Percentiles rank a stretch among this genome's conserved stretches.
These are phyloP conservation scores for Hanseniaspora singularis DNA, from an alignment of 805 yeast species.

Conservation along the genomic window DNA sequence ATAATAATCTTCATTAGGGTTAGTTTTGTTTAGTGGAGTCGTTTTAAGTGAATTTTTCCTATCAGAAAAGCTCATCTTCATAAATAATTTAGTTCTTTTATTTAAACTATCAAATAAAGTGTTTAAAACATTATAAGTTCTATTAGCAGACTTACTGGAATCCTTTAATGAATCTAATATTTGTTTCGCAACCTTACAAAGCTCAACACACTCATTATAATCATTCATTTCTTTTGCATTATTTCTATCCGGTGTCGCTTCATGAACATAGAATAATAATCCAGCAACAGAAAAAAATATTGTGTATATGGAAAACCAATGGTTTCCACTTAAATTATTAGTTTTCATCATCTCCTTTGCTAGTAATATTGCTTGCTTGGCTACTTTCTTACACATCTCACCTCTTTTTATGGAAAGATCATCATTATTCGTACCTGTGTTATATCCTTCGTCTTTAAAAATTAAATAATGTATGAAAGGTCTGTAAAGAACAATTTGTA, in stretches of 20 bases:
- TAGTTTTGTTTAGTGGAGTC: not conserved
- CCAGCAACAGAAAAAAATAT: slow-evolving; percentile 89
- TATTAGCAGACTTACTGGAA: slow-evolving; percentile 61
- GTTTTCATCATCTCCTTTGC: slow-evolving; percentile 70
- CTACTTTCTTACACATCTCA: slow-evolving; percentile 70
- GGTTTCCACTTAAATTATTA: slow-evolving; percentile 68
- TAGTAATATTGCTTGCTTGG: slow-evolving; percentile 64
- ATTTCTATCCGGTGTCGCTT: slow-evolving; percentile 28
- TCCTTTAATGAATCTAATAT: slow-evolving; percentile 61
- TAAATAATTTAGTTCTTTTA: slow-evolving; percentile 48
- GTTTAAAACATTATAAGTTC: slow-evolving; percentile 70
- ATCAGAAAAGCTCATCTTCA: slow-evolving; percentile 21
- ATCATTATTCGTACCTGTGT: slow-evolving; percentile 18
- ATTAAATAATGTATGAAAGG: slow-evolving; percentile 71
- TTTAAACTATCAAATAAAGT: slow-evolving; percentile 70
- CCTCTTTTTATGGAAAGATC: slow-evolving; percentile 55
- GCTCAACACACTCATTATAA: slow-evolving; percentile 49
- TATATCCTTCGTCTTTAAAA: slow-evolving; percentile 32
- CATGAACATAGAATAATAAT: slow-evolving; percentile 67
- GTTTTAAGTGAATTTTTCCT: not conserved
- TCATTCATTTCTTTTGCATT: slow-evolving; percentile 37
- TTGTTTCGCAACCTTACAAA: slow-evolving; percentile 71
- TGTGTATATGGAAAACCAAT: slow-evolving; percentile 89
- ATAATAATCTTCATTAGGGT: not conserved
- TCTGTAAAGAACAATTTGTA: slow-evolving; percentile 72